Base-by-base conservation (phyloP, 345 rosid species). In the Hibiscus tridactylites region DNA sequence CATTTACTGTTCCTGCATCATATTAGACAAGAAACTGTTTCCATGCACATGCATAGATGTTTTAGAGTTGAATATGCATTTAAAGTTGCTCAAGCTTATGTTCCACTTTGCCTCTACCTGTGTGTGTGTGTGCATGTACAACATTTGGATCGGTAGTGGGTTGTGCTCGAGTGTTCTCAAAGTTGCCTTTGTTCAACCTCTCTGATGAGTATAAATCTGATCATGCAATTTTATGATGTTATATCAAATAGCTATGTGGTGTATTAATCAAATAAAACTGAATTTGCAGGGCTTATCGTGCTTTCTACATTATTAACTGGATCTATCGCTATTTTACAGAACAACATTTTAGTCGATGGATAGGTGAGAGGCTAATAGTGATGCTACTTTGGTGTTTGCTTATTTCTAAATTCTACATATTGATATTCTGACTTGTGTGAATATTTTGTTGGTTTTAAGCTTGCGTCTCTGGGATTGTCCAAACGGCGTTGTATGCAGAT, bases 401-500 rank as follows among this genome's bases (percentile, higher is more conserved):
- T 58, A 35, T 21, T 74, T 49, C 61, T 46, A 6, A 35, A n/a
- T 74, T 49, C 61, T 46, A 6, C 69, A 16, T 73, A 50, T 9
- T 37, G 35, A 64, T 65, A 10, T 72, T 33, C 76, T 75, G 59
- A 74, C 65, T 50, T 60, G 21, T 63, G 5, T 75, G 1, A 57
- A 9, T 52, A 28, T 49, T 49, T 28, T 57, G 47, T 50, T 73
- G 33, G 26, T 76, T 68, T 74, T 75, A 92, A 93, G 98, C 97
- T 76, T 91, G 96, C 39, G 42, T 88, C 42, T 90, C 97, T 17
- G 98, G 98, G 71, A 81, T 93, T 46, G 67, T 90, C 79, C 98
- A 93, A 74, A 93, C 94, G 46, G 96, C 88, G 68, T 88, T 93
- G 7, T 91, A 93, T 44, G 97, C 91, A 0, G 98, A 93, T 79